Percentiles rank a stretch among this genome's conserved stretches.
Evolutionary conservation across 495 filamentous ascomycete species (phyloP).

Genomic region (Penicillium dipodomyicola): DNA sequence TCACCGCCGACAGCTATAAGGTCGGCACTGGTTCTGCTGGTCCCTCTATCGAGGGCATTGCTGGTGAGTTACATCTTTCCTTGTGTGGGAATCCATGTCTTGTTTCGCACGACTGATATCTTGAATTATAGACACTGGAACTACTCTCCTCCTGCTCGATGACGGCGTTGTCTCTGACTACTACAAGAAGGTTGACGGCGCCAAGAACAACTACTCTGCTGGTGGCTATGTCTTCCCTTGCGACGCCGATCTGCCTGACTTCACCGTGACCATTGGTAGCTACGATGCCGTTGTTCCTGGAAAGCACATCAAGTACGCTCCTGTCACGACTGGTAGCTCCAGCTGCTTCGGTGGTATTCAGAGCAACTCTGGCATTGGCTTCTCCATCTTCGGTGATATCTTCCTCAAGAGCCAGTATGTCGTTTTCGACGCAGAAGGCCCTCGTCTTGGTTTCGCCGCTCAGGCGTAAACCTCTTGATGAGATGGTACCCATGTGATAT

Average conservation of each 20-base stretch:
- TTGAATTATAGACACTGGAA: slow-evolving; percentile 56
- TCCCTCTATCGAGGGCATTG: slow-evolving; percentile 35
- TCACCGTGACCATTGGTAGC: slow-evolving; percentile 55
- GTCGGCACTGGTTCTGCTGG: slow-evolving; percentile 47
- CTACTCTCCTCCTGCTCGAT: slow-evolving; percentile 66
- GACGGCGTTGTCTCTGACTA: slow-evolving; percentile 57
- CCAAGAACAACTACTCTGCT: slow-evolving; percentile 42
- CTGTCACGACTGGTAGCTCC: slow-evolving; percentile 40
- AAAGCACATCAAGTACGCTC: slow-evolving; percentile 44
- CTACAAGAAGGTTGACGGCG: slow-evolving; percentile 56
- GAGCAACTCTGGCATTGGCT: slow-evolving; percentile 57
- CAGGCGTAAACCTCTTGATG: slow-evolving; percentile 29
- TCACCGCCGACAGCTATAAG: slow-evolving; percentile 60
- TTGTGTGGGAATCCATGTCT: background rate
- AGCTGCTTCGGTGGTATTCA: slow-evolving; percentile 67
- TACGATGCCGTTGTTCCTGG: slow-evolving; percentile 48
- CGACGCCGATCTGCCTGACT: slow-evolving; percentile 56
- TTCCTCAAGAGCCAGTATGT: slow-evolving; percentile 79
- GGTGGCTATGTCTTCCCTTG: slow-evolving; percentile 74
- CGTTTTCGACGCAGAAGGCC: slow-evolving; percentile 62
- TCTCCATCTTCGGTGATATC: slow-evolving; percentile 74
- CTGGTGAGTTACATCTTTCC: slow-evolving; percentile 26
- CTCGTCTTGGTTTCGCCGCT: slow-evolving; percentile 60
- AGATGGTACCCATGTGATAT: background rate
- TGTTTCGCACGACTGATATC: background rate